Conservation (phyloP, 106 monocot genomes). For the Gastrodia elata region DNA sequence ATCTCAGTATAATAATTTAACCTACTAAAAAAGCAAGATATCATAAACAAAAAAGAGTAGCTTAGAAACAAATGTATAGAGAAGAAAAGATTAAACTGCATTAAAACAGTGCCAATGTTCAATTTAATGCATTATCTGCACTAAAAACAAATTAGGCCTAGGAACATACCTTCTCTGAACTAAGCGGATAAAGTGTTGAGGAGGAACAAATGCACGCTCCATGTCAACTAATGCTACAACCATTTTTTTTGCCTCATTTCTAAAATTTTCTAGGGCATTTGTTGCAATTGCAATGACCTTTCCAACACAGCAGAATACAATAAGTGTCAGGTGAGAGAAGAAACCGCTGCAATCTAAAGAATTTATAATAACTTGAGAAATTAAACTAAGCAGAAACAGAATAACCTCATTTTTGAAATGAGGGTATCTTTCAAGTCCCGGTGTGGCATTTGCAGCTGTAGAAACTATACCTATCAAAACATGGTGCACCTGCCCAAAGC, state of each 20-base stretch:
- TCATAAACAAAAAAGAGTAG: background rate
- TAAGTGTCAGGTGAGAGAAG: background rate
- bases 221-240: conserved; percentile 96
- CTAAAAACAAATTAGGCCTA: background rate
- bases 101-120: background rate
- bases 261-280: conserved; percentile 52
- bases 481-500: conserved; percentile 46
- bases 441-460: conserved; percentile 69
- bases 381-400: background rate
- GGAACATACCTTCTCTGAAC: conserved; percentile 54
- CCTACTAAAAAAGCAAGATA: background rate
- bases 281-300: conserved; percentile 66
- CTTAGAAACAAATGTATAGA: background rate
- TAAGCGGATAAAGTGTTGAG: conserved; percentile 76
- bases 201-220: conserved; percentile 99
- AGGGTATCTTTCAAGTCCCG: conserved; percentile 70
- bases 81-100: background rate
- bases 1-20: background rate
- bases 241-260: conserved; percentile 80
- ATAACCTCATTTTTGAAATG: conserved; percentile 67
- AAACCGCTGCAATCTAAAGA: background rate
- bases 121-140: background rate
- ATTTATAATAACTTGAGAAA: background rate
- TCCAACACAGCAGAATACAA: background rate
- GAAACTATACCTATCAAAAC: conserved; percentile 60